Evolutionary conservation across 1,284 basidiomycete genomes (phyloP).

Genomic region (Pascua guehoae): DNA sequence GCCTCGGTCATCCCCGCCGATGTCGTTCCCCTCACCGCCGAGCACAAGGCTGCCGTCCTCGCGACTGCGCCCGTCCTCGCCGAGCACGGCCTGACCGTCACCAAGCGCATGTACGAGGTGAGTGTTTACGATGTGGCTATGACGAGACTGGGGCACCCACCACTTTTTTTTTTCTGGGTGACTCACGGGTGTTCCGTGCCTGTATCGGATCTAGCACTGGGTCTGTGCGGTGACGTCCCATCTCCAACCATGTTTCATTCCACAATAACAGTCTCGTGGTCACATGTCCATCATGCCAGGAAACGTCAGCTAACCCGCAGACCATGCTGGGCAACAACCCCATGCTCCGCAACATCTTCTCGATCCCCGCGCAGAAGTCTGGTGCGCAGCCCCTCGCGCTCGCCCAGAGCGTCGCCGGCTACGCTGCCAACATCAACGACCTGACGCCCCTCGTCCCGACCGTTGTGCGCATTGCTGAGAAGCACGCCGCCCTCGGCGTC

Average conservation of each 20-base stretch:
- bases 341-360: conserved; percentile 32
- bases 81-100: conserved; percentile 31
- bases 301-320: conserved; percentile 5
- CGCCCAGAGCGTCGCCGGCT: conserved; percentile 31
- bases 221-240: too few relatives aligned
- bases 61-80: conserved; percentile 34
- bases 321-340: conserved; percentile 32
- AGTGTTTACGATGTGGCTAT: not conserved
- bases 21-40: conserved; percentile 23
- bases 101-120: conserved; percentile 28
- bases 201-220: too few relatives aligned
- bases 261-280: too few relatives aligned
- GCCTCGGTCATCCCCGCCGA: conserved; percentile 8
- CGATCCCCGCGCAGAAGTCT: conserved; percentile 22
- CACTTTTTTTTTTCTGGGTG: too few relatives aligned
- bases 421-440: conserved; percentile 38
- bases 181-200: too few relatives aligned
- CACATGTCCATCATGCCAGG: too few relatives aligned
- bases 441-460: conserved; percentile 29
- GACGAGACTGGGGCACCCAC: not conserved
- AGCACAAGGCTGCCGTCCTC: conserved; percentile 30
- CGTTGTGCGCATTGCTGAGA: conserved; percentile 33
- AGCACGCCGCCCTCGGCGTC: conserved; percentile 35
- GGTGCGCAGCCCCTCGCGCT: conserved; percentile 30
- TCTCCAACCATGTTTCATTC: too few relatives aligned